phyloP scores from a whole-genome alignment of 352 stramenopile genomes.

The Globisporangium acanthophoron region DNA sequence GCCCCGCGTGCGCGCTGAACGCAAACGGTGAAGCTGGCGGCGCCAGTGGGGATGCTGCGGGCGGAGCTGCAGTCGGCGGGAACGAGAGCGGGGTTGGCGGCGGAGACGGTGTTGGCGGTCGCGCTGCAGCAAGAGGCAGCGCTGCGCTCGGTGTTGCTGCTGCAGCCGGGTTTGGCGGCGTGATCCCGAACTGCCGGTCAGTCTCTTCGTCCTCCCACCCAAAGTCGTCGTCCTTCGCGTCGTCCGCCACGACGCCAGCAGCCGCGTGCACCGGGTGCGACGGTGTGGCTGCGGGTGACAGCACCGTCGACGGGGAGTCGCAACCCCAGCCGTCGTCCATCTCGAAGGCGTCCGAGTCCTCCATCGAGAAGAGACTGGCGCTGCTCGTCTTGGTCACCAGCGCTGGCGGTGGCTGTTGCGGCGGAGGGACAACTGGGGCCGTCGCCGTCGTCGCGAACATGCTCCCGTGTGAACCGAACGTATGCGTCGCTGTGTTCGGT shows the following conservation, averaged over 20 bases:
- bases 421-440: background rate
- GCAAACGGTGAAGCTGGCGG: background rate
- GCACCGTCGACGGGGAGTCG: slow-evolving; percentile 64
- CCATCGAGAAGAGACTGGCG: slow-evolving; percentile 71
- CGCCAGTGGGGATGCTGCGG: background rate
- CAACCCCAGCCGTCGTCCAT: slow-evolving; percentile 64
- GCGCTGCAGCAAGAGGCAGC: background rate
- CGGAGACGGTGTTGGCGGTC: background rate
- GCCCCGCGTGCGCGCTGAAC: background rate
- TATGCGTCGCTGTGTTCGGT: background rate
- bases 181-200: slow-evolving; percentile 13
- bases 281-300: slow-evolving; percentile 54
- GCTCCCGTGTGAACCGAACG: slow-evolving; percentile 2
- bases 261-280: slow-evolving; percentile 28
- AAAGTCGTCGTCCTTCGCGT: slow-evolving; percentile 29
- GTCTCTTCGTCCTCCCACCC: slow-evolving; percentile 39
- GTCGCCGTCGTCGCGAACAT: slow-evolving; percentile 3
- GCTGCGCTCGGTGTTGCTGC: background rate
- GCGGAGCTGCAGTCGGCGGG: background rate
- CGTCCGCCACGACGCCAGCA: slow-evolving; percentile 4
- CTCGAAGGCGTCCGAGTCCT: slow-evolving; percentile 55
- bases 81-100: background rate
- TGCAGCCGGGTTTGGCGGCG: slow-evolving; percentile 10
- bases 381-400: slow-evolving; percentile 7
- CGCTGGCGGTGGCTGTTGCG: slow-evolving; percentile 10